A percentile compares a stretch with the other conserved stretches of the same genome.
These are phyloP conservation scores for Irineochytrium annulatum DNA, from an alignment of 192 early-diverging fungal genomes.

Conservation along the genomic window DNA sequence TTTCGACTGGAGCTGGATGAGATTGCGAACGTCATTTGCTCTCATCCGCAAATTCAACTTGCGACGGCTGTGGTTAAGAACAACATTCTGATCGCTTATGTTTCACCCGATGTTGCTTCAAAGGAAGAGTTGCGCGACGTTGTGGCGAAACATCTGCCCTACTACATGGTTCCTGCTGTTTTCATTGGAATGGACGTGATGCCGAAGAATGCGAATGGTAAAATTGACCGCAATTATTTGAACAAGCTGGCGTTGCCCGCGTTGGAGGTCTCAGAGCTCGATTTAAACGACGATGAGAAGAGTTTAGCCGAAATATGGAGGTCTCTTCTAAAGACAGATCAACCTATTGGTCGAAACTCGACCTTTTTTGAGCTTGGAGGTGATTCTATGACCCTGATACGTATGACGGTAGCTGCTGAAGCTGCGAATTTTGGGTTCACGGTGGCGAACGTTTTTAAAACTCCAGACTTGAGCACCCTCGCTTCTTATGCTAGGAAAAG, in stretches of 20 bases:
- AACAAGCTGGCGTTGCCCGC: too few species aligned
- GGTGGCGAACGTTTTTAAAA: too few species aligned
- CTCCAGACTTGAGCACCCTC: too few species aligned
- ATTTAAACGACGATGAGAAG: too few species aligned
- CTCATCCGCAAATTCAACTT: conserved; percentile 13
- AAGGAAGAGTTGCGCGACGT: conserved; percentile 1
- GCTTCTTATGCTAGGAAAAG: too few species aligned
- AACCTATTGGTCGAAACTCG: neutral
- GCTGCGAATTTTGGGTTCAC: too few species aligned
- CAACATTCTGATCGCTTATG: conserved; percentile 26
- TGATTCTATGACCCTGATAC: conserved; percentile 29
- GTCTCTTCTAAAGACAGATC: too few species aligned
- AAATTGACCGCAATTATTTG: conserved; percentile 2
- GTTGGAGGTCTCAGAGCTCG: too few species aligned
- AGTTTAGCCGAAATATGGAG: too few species aligned
- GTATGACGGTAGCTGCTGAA: neutral
- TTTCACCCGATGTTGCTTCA: conserved; percentile 16
- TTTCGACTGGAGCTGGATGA: conserved; percentile 35
- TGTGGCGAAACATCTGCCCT: too few species aligned
- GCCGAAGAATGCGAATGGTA: conserved; percentile 31
- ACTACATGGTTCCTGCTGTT: conserved; percentile 31
- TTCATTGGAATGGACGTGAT: conserved; percentile 16
- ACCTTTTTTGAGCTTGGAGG: conserved; percentile 41
- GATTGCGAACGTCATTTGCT: conserved; percentile 12
- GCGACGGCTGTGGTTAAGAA: conserved; percentile 25